Percentiles rank a stretch among this genome's conserved stretches.
phyloP scores from a whole-genome alignment of 2,329 filamentous ascomycete genomes.

The Ceratocystis ficicola region DNA sequence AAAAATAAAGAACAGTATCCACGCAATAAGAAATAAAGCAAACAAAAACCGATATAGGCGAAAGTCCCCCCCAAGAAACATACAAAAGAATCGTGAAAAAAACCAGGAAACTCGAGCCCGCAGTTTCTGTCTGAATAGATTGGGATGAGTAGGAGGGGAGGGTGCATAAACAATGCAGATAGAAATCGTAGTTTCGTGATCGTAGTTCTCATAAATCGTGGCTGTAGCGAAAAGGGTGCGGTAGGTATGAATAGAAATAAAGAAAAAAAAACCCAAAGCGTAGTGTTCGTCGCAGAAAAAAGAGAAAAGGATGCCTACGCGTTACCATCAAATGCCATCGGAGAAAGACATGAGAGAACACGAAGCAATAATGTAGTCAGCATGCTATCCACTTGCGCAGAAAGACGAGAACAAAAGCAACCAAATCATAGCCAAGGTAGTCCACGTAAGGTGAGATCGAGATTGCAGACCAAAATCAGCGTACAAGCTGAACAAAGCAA shows the following conservation, averaged over 20 bases:
- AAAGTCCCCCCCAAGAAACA: conserved; percentile 4
- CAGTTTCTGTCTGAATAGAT: conserved; percentile 5
- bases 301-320: neutral
- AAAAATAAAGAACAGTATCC: neutral
- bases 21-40: neutral
- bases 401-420: neutral
- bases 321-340: neutral
- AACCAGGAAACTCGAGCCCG: neutral
- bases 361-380: neutral
- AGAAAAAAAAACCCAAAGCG: neutral
- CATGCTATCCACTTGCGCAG: neutral
- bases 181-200: conserved; percentile 14
- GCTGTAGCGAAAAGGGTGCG: conserved; percentile 9
- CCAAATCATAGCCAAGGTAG: neutral
- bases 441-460: neutral
- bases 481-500: neutral
- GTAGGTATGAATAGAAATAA: conserved; percentile 7
- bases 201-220: conserved; percentile 19
- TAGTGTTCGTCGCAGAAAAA: neutral
- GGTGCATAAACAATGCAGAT: conserved; percentile 5
- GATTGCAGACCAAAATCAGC: neutral
- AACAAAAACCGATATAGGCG: neutral
- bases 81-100: conserved; percentile 10
- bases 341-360: neutral
- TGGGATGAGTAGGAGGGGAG: neutral